Conservation (phyloP, 2,329 filamentous ascomycete genomes). For the Cladosporium phlei region DNA sequence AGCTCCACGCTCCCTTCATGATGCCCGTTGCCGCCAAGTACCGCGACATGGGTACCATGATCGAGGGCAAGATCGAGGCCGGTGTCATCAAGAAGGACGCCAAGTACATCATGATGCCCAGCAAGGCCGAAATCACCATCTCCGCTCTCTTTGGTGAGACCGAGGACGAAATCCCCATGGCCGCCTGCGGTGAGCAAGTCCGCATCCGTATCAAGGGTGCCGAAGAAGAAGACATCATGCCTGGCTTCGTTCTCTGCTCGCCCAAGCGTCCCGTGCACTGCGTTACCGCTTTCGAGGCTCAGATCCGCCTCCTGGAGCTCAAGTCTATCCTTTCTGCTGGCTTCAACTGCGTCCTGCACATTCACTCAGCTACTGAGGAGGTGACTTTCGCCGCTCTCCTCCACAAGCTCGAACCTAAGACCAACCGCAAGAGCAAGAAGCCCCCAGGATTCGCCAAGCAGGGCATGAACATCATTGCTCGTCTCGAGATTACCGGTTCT, state of each 20-base stretch:
- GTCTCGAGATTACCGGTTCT: constrained; percentile 79
- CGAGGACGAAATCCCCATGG: constrained; percentile 79
- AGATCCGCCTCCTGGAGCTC: constrained; percentile 90
- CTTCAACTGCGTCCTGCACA: constrained; percentile 96
- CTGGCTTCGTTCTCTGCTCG: constrained; percentile 93
- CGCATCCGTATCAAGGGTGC: constrained; percentile 87
- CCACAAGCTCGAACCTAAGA: constrained; percentile 94
- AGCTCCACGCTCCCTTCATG: constrained; percentile 98
- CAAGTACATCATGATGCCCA: constrained; percentile 90
- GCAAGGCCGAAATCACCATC: constrained; percentile 74
- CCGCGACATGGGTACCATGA: constrained; percentile 92
- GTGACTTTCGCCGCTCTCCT: constrained; percentile 84
- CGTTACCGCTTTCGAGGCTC: constrained; percentile 85
- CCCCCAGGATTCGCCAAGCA: constrained; percentile 85
- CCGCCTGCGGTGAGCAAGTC: constrained; percentile 90
- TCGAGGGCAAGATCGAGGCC: constrained; percentile 95
- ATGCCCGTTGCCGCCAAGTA: constrained; percentile 97
- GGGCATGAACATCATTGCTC: constrained; percentile 81
- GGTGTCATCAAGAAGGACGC: constrained; percentile 89
- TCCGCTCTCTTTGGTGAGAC: constrained; percentile 89
- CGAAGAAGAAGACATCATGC: constrained; percentile 94
- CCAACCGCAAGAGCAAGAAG: constrained; percentile 85
- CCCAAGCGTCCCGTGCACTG: constrained; percentile 90
- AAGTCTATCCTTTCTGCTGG: constrained; percentile 91
- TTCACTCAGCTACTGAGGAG: constrained; percentile 96